Evolutionary conservation across 345 rosid genomes (phyloP), one percentile per base, ranked within the genome.

Genomic region (Capsella bursapastoris): DNA sequence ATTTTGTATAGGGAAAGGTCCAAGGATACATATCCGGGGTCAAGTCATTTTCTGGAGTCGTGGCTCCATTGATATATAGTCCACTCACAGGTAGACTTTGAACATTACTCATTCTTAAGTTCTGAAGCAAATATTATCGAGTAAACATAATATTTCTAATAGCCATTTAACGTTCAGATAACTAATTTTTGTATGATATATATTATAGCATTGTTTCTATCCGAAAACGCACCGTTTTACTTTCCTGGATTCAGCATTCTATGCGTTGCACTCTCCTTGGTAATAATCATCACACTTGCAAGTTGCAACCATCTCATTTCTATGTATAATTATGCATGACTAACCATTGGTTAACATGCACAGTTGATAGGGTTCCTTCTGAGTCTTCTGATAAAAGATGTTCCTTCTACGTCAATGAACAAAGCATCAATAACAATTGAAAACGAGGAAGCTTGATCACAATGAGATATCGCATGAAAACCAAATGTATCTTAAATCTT

Each of bases 201-300:
- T 18, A 18, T 18, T 31, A 31, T 31, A 31, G 34, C 34, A 31
- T 31, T 31, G 72, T 93, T 93, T 84, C 86, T 93, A 8, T 90
- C 98, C 0, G 84, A 85, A 7, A 35, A 51, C 14, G 88, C 97
- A 8, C 98, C 98, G 5, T 86, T 93, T 75, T 40, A 84, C 60
- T 93, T 82, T 83, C 98, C 96, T 27, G 94, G 98, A 18, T 93
- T 93, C 83, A 88, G 96, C 66, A 47, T 90, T 28, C 31, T 87
- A 57, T 88, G 97, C 81, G 73, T 87, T 14, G 83, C 88, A 43
- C 29, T 89, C n/a, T 78, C 84, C 10, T 40, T 70, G 86, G 98
- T 93, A 51, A 18, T 18, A 18, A 18, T 18, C 22, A 32, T 56
- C 10, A 8, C 16, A n/a, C 27, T 14, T 25, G 22, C 22, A 18